Evolutionary conservation across 352 stramenopile genomes (phyloP), one percentile per base, ranked within the genome.

Genomic region (Pythium myriotylum): DNA sequence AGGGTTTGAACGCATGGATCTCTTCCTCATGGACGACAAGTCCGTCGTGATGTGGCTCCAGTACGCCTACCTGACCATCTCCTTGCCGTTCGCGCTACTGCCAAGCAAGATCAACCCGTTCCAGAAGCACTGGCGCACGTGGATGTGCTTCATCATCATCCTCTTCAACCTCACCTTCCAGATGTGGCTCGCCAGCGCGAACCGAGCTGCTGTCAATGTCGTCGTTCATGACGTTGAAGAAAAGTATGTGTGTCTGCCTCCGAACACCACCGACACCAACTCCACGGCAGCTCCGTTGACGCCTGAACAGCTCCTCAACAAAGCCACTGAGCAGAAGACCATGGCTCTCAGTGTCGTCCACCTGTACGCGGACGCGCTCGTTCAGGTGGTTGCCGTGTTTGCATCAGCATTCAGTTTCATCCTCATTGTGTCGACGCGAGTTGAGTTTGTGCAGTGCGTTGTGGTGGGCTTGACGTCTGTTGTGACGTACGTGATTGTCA

Each of bases 361-460:
- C 7, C 51, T 88, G 20, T 91, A 85, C 66, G 75, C 77, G 1
- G 81, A 81, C 39, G 70, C 73, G 12, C 61, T 95, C 14, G 72
- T 81, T 35, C 77, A 92, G 61, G 71, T 90, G 20, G 73, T 92
- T 7, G 74, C 84, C 24, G 73, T 73, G 24, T 92, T 92, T 65
- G 64, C 73, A 16, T 89, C 78, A 32, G 67, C 90, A n/a, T 89
- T 91, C 57, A 89, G 78, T 59, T 92, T 93, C 54, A 76, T 93
- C 23, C 90, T 94, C 47, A 76, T 85, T 46, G 85, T 94, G 40
- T 91, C 84, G 4, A 91, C 92, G 53, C 85, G 85, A n/a, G 67
- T 96, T 24, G 87, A 96, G 65, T 96, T 96, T 67, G 79, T 92
- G 29, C 86, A 96, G 67, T 84, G 91, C 19, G 74, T 89, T 50